Conservation (phyloP, 768 basidiomycete genomes). For the Mycena pura region DNA sequence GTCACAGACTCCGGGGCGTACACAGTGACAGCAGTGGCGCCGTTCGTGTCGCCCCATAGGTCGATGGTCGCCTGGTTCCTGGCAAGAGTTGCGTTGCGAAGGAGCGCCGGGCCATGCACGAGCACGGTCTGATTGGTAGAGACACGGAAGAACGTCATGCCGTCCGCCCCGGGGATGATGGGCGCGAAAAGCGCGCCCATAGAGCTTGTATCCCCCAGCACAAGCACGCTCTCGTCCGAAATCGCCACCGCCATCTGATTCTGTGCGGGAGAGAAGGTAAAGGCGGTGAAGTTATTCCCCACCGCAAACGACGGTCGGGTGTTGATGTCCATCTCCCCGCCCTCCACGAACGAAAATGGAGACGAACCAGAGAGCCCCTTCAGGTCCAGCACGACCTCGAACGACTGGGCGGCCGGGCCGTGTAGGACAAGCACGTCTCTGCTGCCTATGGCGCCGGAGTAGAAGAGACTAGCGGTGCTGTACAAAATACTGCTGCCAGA, state of each 20-base stretch:
- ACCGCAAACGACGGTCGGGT: background rate
- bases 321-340: conserved; percentile 10
- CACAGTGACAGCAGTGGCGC: conserved; percentile 8
- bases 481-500: conserved; percentile 11
- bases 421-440: conserved; percentile 14
- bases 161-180: conserved; percentile 14
- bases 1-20: conserved; percentile 16
- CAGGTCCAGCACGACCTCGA: conserved; percentile 11
- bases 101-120: conserved; percentile 8
- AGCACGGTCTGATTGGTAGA: conserved; percentile 17
- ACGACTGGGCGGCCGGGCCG: conserved; percentile 17
- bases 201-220: conserved; percentile 7
- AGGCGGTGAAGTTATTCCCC: background rate
- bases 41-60: conserved; percentile 14
- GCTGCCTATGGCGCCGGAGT: conserved; percentile 15
- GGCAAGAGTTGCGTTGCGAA: conserved; percentile 12
- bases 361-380: conserved; percentile 4
- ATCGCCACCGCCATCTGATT: conserved; percentile 12
- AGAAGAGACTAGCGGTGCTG: conserved; percentile 20
- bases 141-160: conserved; percentile 9
- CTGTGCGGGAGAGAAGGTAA: conserved; percentile 13
- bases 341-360: background rate
- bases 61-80: background rate
- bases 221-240: conserved; percentile 11
- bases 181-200: conserved; percentile 13